Base-by-base conservation (phyloP, 2,329 filamentous ascomycete species). In the Xylaria sp. region DNA sequence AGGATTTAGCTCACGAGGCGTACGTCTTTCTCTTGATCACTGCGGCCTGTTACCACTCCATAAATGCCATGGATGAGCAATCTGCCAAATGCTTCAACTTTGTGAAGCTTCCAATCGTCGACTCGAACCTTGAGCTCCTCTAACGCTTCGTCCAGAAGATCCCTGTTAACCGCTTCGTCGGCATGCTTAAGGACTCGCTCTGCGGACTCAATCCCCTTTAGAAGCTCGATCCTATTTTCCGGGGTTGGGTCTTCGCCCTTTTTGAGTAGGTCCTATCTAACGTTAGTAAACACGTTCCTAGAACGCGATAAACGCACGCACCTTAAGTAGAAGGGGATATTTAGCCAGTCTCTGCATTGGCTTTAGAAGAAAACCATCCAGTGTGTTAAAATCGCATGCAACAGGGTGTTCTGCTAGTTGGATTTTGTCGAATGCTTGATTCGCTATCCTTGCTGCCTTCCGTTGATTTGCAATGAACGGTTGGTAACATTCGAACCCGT, bases 401-500 rank as follows among this genome's bases (percentile, higher is more conserved):
- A 97, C 95, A 68, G 84, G 87, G 54, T 87, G 92, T 52, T 85
- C 90, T 43, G 91, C 91, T 31, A 85, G 79, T 67, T 86, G 85
- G 54, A 98, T 92, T 75, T 95, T 96, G 70, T 95, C 90, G 75
- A 96, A 97, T 62, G 94, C 89, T 62, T 89, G 85, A 68, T 91
- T 88, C 13, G 93, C 93, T n/a, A 91, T 86, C 68, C 90, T 86
- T 54, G 94, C 93, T 60, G 94, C 96, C 73, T 92, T 93, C 68
- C 92, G 88, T 78, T 97, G 94, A 73, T 99, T 99, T 33, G 95
- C 92, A 69, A 98, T 98, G 71, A 98, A 99, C 1, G 93, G 93
- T 71, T 97, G 92, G 75, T 99, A 99, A 62, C 97, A 93, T 64
- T 90, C 87, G 76, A 99, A 97, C 0, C 88, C 87, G 61, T 95